phyloP scores from a whole-genome alignment of 2,329 filamentous ascomycete species.

The Trichoderma sp. region DNA sequence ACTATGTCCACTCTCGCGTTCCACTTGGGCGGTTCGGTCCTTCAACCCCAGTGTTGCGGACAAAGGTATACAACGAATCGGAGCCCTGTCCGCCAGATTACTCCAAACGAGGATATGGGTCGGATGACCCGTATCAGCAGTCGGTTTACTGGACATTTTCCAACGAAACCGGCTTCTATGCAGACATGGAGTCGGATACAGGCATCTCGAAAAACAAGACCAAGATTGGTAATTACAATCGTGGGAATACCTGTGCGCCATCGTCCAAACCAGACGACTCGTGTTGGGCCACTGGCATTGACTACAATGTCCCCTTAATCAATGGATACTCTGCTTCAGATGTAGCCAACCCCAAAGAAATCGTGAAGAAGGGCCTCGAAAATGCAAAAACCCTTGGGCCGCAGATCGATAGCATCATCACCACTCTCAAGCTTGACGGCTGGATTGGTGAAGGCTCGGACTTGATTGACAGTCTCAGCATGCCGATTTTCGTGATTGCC shows the following conservation, averaged over 20 bases:
- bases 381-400: background rate
- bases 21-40: background rate
- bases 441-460: background rate
- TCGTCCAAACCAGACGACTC: background rate
- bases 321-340: background rate
- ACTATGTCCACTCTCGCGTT: background rate
- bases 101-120: background rate
- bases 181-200: background rate
- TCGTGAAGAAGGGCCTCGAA: background rate
- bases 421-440: background rate
- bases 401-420: background rate
- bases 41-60: background rate
- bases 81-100: constrained; percentile 7
- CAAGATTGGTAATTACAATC: background rate
- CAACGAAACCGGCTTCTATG: background rate
- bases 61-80: background rate
- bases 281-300: background rate
- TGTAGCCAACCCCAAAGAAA: background rate
- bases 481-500: constrained; percentile 3
- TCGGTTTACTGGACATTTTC: background rate
- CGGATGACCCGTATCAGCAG: background rate
- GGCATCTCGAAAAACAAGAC: background rate
- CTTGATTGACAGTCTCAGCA: constrained; percentile 1
- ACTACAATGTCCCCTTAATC: background rate
- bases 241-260: background rate